Base-by-base conservation (phyloP, 192 early-diverging fungal species). In the Rhizophagus prolifer region DNA sequence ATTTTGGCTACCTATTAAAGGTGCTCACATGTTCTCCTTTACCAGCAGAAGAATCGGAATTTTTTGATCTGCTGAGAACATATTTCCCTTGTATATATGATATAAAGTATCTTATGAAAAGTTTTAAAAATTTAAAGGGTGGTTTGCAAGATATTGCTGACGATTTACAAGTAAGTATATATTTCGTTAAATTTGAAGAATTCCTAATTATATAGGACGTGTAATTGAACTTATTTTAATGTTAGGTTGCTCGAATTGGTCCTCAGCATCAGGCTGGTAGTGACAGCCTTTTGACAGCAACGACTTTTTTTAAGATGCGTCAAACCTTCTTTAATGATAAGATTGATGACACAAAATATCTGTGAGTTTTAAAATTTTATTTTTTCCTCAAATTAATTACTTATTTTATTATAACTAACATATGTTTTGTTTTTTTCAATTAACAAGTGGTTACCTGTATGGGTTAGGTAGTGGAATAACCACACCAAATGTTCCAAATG, bases 51-150 rank as follows among this genome's bases (percentile, higher is more conserved):
- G 98, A 99, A 82, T 76, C 86, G n/a, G 92, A 93, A 38, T 99
- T 99, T 82, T 99, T 98, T 84, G 93, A 95, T 47, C 83, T 94
- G 26, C 84, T 99, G 79, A 85, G 89, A 75, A 92, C 90, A 46
- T 99, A 95, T 82, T 99, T 99, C 80, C 98, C 98, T n/a, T 94
- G 94, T 80, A 95, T 99, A 75, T 98, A 97, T 80, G 98, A 99
- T 73, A 98, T 99, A 84, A 99, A 99, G 80, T 98, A 95, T 79
- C 82, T 98, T 83, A 98, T 98, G 94, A 96, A 95, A 79, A 94
- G 94, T 81, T 96, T 95, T 80, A 95, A 98, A 74, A 96, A 92
- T 78, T 82, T 98, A 28, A 98, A 98, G 80, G 96, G 97, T 58
- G 98, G 98, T 0, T 84, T 99, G 78, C 98, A 99, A 80, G 98